Evolutionary conservation across 352 stramenopile genomes (phyloP).

Genomic region (Pythium phragmitis): DNA sequence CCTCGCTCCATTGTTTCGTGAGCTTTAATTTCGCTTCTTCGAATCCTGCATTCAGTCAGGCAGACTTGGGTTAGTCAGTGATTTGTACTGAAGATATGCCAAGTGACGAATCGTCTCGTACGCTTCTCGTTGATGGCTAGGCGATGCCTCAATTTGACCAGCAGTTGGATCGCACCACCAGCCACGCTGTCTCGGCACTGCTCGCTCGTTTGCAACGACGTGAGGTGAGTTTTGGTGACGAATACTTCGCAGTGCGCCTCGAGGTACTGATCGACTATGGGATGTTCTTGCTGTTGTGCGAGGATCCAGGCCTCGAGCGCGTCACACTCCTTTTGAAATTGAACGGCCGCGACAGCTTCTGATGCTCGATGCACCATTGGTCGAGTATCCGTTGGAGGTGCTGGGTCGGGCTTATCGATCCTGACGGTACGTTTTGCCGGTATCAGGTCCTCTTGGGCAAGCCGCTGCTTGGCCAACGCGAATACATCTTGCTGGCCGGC

Average conservation of each 20-base stretch:
- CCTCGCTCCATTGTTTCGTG: slow-evolving; percentile 32
- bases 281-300: slow-evolving; percentile 12
- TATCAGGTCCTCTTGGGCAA: background rate
- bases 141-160: slow-evolving; percentile 37
- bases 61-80: background rate
- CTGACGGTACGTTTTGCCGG: background rate
- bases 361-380: slow-evolving; percentile 19
- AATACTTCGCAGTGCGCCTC: slow-evolving; percentile 18
- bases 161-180: slow-evolving; percentile 25
- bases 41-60: slow-evolving; percentile 26
- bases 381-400: background rate
- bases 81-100: background rate
- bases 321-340: slow-evolving; percentile 23
- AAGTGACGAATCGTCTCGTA: slow-evolving; percentile 11
- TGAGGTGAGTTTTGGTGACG: slow-evolving; percentile 14
- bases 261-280: slow-evolving; percentile 25
- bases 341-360: slow-evolving; percentile 16
- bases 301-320: slow-evolving; percentile 20
- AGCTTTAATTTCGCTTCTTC: slow-evolving; percentile 36
- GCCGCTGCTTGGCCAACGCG: slow-evolving; percentile 18
- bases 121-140: slow-evolving; percentile 39
- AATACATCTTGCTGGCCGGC: slow-evolving; percentile 32
- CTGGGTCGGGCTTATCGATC: background rate
- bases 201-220: background rate
- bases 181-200: background rate